Conservation (phyloP, 768 basidiomycete genomes). For the Suillus alpinus region DNA sequence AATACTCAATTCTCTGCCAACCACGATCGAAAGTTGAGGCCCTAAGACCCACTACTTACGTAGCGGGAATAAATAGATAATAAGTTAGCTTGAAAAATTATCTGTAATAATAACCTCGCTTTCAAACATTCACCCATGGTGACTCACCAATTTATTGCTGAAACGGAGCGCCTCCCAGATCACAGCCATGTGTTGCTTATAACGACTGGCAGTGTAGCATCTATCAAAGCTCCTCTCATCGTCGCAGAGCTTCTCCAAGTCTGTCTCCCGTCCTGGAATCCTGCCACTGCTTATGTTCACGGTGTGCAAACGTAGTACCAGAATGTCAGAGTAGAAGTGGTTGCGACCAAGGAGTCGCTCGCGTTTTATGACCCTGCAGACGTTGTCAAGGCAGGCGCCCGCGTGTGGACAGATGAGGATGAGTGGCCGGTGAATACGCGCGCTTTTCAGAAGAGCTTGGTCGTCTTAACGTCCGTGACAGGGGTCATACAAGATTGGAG, state of each 20-base stretch:
- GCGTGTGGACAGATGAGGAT: slow-evolving; percentile 87
- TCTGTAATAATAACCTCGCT: neutral
- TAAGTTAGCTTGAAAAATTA: neutral
- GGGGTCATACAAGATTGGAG: slow-evolving; percentile 75
- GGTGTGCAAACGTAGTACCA: slow-evolving; percentile 48
- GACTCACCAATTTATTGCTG: slow-evolving; percentile 22
- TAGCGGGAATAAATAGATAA: neutral
- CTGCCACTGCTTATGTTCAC: neutral
- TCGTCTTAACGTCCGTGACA: slow-evolving; percentile 26
- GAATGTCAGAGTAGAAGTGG: slow-evolving; percentile 78
- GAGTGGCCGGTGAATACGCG: slow-evolving; percentile 79
- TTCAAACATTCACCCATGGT: neutral
- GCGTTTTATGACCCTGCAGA: slow-evolving; percentile 67
- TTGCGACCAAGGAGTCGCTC: slow-evolving; percentile 75
- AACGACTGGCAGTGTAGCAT: slow-evolving; percentile 91
- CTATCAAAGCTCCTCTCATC: slow-evolving; percentile 90
- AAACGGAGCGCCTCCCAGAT: slow-evolving; percentile 23
- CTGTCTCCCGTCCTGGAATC: neutral
- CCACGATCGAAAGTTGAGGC: too few relatives aligned
- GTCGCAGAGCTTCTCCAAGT: slow-evolving; percentile 71
- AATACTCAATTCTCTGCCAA: too few relatives aligned
- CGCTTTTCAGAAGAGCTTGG: neutral
- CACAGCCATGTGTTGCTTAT: slow-evolving; percentile 72
- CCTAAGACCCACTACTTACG: too few relatives aligned
- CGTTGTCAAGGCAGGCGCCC: slow-evolving; percentile 48